Conservation (phyloP, 805 yeast genomes). For the Metschnikowia aberdeeniae region DNA sequence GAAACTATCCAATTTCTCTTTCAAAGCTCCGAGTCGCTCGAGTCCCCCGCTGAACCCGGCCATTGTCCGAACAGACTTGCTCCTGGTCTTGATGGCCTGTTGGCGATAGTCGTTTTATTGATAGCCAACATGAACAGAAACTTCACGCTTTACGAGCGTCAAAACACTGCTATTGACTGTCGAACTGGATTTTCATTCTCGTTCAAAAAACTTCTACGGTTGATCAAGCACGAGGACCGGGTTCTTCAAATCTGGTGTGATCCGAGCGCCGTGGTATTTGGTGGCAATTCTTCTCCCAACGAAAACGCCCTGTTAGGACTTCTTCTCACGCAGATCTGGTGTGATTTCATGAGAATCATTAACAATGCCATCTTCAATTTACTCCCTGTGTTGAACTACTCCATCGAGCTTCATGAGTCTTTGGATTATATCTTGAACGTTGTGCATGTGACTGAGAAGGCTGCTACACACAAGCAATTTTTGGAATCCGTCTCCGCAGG, state of each 20-base stretch:
- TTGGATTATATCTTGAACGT: slow-evolving; percentile 17
- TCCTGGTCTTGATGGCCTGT: slow-evolving; percentile 9
- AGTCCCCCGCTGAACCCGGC: slow-evolving; percentile 12
- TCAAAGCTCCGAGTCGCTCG: not conserved
- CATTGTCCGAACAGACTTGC: not conserved
- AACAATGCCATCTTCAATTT: slow-evolving; percentile 26
- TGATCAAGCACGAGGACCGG: slow-evolving; percentile 13
- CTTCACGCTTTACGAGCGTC: slow-evolving; percentile 18
- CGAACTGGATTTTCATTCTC: slow-evolving; percentile 17
- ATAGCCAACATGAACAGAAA: slow-evolving; percentile 24
- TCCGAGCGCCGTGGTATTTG: slow-evolving; percentile 25
- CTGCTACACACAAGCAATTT: slow-evolving; percentile 23
- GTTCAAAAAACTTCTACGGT: slow-evolving; percentile 20
- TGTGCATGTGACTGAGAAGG: slow-evolving; percentile 22
- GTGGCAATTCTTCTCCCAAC: slow-evolving; percentile 15
- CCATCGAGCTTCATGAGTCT: slow-evolving; percentile 18
- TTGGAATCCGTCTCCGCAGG: slow-evolving; percentile 13
- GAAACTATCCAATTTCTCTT: slow-evolving; percentile 3
- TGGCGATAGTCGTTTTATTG: slow-evolving; percentile 7
- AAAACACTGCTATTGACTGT: slow-evolving; percentile 15
- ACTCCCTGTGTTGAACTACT: slow-evolving; percentile 22
- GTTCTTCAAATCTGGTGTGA: slow-evolving; percentile 31
- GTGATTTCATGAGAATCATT: slow-evolving; percentile 29
- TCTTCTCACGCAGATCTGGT: slow-evolving; percentile 34
- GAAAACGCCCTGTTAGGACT: slow-evolving; percentile 23